A percentile compares a stretch with the other conserved stretches of the same genome.
Evolutionary conservation across 345 rosid genomes (phyloP).

Genomic region (Pseudoturritis turrita): DNA sequence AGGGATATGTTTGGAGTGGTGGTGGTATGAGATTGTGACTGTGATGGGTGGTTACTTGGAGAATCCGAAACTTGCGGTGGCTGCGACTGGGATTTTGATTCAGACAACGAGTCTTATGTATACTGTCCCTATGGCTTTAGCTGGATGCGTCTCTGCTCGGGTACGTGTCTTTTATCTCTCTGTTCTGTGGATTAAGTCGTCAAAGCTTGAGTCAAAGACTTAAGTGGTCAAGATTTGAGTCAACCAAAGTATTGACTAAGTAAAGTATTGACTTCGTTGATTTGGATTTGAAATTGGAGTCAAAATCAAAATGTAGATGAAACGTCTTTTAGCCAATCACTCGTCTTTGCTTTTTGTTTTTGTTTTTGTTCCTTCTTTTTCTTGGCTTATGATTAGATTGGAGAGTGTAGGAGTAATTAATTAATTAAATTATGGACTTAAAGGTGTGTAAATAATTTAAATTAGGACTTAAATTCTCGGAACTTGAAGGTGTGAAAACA

Average conservation of each 20-base stretch:
- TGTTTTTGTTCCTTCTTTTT: background rate
- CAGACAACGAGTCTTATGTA: constrained; percentile 99
- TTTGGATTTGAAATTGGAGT: background rate
- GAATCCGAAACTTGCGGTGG: constrained; percentile 80
- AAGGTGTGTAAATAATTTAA: too few relatives aligned
- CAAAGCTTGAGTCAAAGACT: background rate
- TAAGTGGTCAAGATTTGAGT: background rate
- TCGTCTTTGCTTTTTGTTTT: too few relatives aligned
- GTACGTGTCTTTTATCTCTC: constrained; percentile 37
- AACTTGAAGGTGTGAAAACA: background rate
- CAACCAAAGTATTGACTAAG: background rate
- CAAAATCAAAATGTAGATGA: background rate
- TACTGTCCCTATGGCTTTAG: constrained; percentile 96
- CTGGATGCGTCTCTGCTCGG: constrained; percentile 97
- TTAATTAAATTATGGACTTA: background rate
- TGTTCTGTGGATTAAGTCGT: background rate
- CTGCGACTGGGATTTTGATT: constrained; percentile 89
- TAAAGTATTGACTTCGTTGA: background rate
- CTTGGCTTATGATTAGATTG: background rate
- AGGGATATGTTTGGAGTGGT: constrained; percentile 98
- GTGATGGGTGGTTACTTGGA: constrained; percentile 84
- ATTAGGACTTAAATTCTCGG: background rate
- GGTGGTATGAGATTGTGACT: constrained; percentile 98
- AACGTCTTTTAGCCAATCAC: background rate
- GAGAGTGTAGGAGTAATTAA: background rate